These are phyloP conservation scores for Acer saccharum DNA, from an alignment of 345 rosid species.

Conservation along the genomic window DNA sequence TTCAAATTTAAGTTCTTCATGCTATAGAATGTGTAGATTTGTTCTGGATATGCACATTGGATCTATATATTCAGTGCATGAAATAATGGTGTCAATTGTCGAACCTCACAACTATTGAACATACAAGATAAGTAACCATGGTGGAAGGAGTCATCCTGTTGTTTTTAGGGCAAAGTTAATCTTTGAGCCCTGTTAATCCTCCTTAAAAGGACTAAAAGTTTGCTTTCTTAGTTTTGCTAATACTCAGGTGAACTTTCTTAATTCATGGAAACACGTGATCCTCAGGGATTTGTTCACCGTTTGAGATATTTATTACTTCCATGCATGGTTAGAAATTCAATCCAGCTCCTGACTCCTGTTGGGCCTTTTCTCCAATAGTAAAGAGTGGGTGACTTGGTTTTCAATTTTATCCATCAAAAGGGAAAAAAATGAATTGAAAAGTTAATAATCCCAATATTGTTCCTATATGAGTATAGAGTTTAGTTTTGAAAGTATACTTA, in stretches of 20 bases:
- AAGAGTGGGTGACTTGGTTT: neutral
- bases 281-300: neutral
- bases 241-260: neutral
- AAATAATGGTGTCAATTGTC: neutral
- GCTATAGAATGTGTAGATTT: neutral
- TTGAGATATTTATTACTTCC: neutral
- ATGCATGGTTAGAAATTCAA: neutral
- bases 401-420: neutral
- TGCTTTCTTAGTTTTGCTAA: neutral
- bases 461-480: neutral
- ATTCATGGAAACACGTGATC: neutral
- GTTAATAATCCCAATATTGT: neutral
- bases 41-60: neutral
- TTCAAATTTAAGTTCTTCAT: slow-evolving; percentile 1
- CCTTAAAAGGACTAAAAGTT: neutral
- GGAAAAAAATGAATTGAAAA: neutral
- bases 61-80: neutral
- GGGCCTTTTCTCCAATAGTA: neutral
- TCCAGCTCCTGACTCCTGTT: neutral
- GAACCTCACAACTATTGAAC: neutral
- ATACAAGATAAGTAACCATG: too few species aligned
- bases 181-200: neutral
- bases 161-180: too few species aligned
- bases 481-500: neutral
- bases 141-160: too few species aligned